phyloP scores from a whole-genome alignment of 176 grass and related monocot species.

The Aegilops sharonensis region DNA sequence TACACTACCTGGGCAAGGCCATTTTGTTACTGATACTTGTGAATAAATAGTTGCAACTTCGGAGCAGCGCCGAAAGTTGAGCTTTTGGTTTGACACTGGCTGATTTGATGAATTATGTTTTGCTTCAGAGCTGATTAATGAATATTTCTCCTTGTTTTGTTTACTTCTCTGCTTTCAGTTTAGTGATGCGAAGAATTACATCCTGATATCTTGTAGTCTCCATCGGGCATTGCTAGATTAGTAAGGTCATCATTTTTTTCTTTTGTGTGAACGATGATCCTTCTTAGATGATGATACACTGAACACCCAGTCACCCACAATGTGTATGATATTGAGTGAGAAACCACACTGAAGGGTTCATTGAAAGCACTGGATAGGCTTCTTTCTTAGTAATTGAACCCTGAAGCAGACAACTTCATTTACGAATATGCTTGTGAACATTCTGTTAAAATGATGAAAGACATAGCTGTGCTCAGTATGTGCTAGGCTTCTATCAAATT shows the following conservation, averaged over 20 bases:
- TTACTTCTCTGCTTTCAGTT: too few species aligned
- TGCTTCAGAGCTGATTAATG: not conserved
- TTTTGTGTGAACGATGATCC: not conserved
- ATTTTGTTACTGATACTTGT: not conserved
- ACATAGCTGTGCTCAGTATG: not conserved
- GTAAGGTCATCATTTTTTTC: not conserved
- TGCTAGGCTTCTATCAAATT: not conserved
- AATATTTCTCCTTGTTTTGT: too few species aligned
- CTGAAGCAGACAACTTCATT: not conserved
- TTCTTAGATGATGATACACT: not conserved
- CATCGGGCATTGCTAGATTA: not conserved
- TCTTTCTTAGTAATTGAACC: not conserved
- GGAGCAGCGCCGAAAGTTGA: not conserved
- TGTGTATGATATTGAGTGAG: not conserved
- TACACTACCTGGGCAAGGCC: not conserved
- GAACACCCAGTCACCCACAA: not conserved
- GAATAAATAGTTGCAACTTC: not conserved
- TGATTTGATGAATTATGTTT: not conserved
- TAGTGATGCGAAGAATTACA: too few species aligned
- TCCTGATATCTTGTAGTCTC: too few species aligned
- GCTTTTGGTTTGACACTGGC: not conserved
- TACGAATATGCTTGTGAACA: not conserved
- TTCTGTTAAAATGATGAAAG: constrained; percentile 15
- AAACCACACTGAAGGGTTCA: not conserved
- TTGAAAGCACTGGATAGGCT: not conserved